Conservation (phyloP, 1,284 basidiomycete genomes). For the Bothia castanella region DNA sequence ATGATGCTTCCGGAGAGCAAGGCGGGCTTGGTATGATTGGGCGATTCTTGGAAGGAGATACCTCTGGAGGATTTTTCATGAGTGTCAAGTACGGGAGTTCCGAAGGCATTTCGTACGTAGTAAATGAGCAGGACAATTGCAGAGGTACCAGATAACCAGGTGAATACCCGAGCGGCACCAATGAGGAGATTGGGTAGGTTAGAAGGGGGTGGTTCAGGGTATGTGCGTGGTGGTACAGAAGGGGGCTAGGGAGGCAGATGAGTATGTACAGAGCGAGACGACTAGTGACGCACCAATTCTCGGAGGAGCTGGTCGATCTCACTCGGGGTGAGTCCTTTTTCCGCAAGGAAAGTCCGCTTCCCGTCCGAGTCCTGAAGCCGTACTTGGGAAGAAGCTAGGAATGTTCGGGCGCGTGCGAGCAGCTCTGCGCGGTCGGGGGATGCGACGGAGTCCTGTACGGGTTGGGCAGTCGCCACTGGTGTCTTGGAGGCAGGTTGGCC, state of each 20-base stretch:
- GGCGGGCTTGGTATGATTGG: constrained; percentile 55
- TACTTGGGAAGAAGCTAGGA: constrained; percentile 63
- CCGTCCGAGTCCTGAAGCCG: constrained; percentile 50
- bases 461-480: not conserved
- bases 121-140: constrained; percentile 56
- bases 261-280: not conserved
- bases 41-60: constrained; percentile 64
- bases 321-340: constrained; percentile 61
- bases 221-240: constrained; percentile 63
- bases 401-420: constrained; percentile 55
- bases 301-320: constrained; percentile 62
- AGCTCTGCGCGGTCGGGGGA: constrained; percentile 40
- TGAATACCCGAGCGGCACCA: constrained; percentile 56
- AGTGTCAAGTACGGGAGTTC: constrained; percentile 1
- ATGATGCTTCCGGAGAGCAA: constrained; percentile 57
- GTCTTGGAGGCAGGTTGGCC: too few relatives aligned
- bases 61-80: constrained; percentile 40
- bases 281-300: constrained; percentile 44
- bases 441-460: not conserved
- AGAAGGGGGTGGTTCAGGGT: constrained; percentile 68
- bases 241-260: constrained; percentile 39
- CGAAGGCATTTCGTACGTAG: constrained; percentile 43
- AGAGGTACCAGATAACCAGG: constrained; percentile 66
- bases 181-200: constrained; percentile 61
- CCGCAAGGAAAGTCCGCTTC: constrained; percentile 63